A percentile compares a stretch with the other conserved stretches of the same genome.
Conservation (phyloP, 768 basidiomycete genomes). For the Termitomyces sp. region DNA sequence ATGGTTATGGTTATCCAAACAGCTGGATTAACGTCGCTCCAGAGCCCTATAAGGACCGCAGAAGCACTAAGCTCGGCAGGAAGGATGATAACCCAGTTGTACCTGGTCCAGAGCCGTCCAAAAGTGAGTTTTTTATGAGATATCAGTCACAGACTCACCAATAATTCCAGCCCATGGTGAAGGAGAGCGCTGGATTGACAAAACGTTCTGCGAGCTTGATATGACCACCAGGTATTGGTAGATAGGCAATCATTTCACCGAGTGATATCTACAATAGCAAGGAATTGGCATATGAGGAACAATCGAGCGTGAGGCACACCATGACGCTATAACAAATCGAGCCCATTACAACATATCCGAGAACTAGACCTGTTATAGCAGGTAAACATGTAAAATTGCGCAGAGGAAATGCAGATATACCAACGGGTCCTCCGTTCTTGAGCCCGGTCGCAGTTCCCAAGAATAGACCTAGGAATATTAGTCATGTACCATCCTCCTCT, state of each 20-base stretch:
- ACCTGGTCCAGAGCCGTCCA: constrained; percentile 23
- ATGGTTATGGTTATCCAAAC: constrained; percentile 79
- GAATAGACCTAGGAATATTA: constrained; percentile 31
- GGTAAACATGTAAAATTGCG: background rate
- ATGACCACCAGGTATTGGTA: constrained; percentile 77
- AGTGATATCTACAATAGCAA: constrained; percentile 48
- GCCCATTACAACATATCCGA: constrained; percentile 66
- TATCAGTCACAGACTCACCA: constrained; percentile 21
- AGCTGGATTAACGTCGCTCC: constrained; percentile 60
- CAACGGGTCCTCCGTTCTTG: constrained; percentile 62
- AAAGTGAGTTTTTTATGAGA: background rate
- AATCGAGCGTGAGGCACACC: constrained; percentile 28
- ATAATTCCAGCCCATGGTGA: constrained; percentile 51
- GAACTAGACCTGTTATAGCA: constrained; percentile 43
- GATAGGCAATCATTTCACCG: constrained; percentile 72
- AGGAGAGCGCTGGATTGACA: constrained; percentile 69
- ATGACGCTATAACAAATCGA: constrained; percentile 69
- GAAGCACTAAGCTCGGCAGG: constrained; percentile 74
- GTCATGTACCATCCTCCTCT: too few relatives aligned
- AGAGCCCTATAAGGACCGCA: constrained; percentile 72
- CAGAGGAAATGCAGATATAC: constrained; percentile 21
- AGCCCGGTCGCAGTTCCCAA: constrained; percentile 53
- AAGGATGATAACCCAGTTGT: constrained; percentile 61
- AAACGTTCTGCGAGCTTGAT: constrained; percentile 81
- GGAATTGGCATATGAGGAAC: background rate